Base-by-base conservation (phyloP, 495 filamentous ascomycete genomes). In the Emericellopsis terricola region DNA sequence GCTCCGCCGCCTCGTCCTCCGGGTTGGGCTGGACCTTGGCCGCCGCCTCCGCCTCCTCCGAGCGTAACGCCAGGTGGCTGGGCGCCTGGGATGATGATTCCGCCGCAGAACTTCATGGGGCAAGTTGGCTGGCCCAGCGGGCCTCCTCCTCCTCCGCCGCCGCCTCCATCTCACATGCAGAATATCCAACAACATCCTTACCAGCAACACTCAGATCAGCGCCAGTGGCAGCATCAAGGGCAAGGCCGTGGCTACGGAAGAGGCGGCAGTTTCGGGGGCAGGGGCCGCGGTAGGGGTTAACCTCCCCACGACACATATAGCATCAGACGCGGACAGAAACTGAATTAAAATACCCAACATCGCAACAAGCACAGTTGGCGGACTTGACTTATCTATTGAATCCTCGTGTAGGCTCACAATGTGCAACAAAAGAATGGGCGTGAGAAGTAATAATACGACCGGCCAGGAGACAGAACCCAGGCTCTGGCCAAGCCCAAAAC, bases 61-160 rank as follows among this genome's bases (percentile, higher is more conserved):
- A 6, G 6, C 23, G 11, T 26, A 11, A 11, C 23, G 23, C 6
- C 6, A 26, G 11, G 6, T 11, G 23, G 23, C 23, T 6, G 23
- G 6, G 23, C 23, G 23, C 23, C 23, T 6, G 23, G 23, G 6
- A 26, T 26, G 23, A 26, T 26, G 11, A n/a, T n/a, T n/a, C n/a
- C n/a, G n/a, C 23, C 23, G 23, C 23, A 6, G 6, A 26, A 26
- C 11, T 6, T 26, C 6, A 26, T 26, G 23, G 23, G 23, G 6
- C 6, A 6, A 26, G 23, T 6, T 26, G 23, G 6, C 11, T 26
- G 33, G 8, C 7, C 7, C 9, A 6, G 10, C 15, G 5, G 8
- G 5, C 28, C 28, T 30, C 28, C 28, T 30, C 19, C 33, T 35
- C 21, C 33, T 35, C 33, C 17, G 13, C 21, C 33, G 20, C 33